These are phyloP conservation scores for Phoma sp. DNA, from an alignment of 2,329 filamentous ascomycete genomes.

Conservation along the genomic window DNA sequence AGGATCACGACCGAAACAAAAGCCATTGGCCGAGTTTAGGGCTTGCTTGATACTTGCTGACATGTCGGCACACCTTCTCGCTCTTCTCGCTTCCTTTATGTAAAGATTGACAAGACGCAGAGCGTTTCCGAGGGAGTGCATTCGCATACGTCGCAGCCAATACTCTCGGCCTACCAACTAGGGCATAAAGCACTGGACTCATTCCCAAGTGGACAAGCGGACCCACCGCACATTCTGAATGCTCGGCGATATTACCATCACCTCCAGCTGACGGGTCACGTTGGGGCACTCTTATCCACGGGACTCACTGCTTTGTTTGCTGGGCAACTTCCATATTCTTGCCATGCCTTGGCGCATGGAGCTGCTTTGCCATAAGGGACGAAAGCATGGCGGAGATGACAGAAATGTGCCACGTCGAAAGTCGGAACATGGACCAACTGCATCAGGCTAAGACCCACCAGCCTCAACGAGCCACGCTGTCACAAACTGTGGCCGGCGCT, in stretches of 20 bases:
- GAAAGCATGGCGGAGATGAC: conserved; percentile 28
- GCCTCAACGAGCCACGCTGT: conserved; percentile 41
- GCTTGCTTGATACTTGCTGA: not conserved
- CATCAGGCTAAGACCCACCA: conserved; percentile 33
- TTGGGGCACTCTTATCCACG: not conserved
- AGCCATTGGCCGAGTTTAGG: not conserved
- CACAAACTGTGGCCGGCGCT: conserved; percentile 19
- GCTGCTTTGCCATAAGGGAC: conserved; percentile 9
- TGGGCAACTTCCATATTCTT: conserved; percentile 12
- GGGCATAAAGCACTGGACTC: conserved; percentile 15
- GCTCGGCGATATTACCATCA: conserved; percentile 12
- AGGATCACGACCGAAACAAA: not conserved
- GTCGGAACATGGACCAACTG: conserved; percentile 19
- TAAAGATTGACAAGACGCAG: conserved; percentile 4
- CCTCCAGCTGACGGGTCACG: conserved; percentile 1
- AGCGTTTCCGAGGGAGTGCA: conserved; percentile 9
- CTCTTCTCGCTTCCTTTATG: conserved; percentile 1
- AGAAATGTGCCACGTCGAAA: conserved; percentile 20
- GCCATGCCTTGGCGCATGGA: conserved; percentile 16
- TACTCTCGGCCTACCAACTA: conserved; percentile 19
- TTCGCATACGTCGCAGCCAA: conserved; percentile 21
- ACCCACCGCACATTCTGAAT: conserved; percentile 17
- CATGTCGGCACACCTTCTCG: conserved; percentile 7
- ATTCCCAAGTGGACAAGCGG: conserved; percentile 19
- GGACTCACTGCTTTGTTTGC: not conserved